phyloP scores from a whole-genome alignment of 2,329 filamentous ascomycete species.

The Fusarium pseudoanthophilum region DNA sequence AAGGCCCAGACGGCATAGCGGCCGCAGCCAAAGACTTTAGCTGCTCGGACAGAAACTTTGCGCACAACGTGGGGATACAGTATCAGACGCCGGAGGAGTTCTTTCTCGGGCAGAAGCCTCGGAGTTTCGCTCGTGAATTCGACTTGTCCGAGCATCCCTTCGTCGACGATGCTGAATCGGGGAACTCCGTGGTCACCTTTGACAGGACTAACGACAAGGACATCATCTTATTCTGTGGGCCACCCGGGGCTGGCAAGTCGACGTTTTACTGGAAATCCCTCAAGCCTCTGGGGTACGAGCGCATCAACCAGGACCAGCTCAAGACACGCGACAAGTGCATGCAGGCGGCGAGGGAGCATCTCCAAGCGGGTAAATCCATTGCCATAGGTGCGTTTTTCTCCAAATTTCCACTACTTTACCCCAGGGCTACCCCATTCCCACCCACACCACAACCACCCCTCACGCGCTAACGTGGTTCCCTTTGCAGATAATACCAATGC shows the following conservation, averaged over 20 bases:
- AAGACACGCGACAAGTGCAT: slow-evolving; percentile 79
- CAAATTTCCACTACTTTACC: background rate
- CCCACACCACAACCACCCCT: slow-evolving; percentile 30
- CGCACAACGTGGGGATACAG: slow-evolving; percentile 81
- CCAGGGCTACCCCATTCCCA: slow-evolving; percentile 17
- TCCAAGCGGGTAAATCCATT: slow-evolving; percentile 74
- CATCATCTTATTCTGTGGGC: slow-evolving; percentile 86
- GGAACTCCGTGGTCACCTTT: slow-evolving; percentile 54
- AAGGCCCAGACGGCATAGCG: slow-evolving; percentile 36
- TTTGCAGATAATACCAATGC: slow-evolving; percentile 92
- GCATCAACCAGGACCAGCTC: slow-evolving; percentile 90
- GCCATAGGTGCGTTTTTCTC: slow-evolving; percentile 75
- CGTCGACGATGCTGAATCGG: slow-evolving; percentile 35
- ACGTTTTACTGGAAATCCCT: slow-evolving; percentile 86
- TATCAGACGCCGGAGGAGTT: slow-evolving; percentile 94
- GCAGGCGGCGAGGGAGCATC: slow-evolving; percentile 73
- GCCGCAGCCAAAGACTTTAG: slow-evolving; percentile 67
- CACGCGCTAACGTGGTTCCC: slow-evolving; percentile 26
- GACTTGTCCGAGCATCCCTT: slow-evolving; percentile 70
- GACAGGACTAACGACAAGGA: slow-evolving; percentile 75
- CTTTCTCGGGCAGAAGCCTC: slow-evolving; percentile 76
- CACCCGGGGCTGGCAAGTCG: slow-evolving; percentile 90
- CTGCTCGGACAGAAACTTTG: slow-evolving; percentile 80
- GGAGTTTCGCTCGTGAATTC: slow-evolving; percentile 76
- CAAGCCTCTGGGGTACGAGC: slow-evolving; percentile 80